Percentiles rank a stretch among this genome's conserved stretches.
These are phyloP conservation scores for Ophiostoma populinum DNA, from an alignment of 2,329 filamentous ascomycete species.

Conservation along the genomic window DNA sequence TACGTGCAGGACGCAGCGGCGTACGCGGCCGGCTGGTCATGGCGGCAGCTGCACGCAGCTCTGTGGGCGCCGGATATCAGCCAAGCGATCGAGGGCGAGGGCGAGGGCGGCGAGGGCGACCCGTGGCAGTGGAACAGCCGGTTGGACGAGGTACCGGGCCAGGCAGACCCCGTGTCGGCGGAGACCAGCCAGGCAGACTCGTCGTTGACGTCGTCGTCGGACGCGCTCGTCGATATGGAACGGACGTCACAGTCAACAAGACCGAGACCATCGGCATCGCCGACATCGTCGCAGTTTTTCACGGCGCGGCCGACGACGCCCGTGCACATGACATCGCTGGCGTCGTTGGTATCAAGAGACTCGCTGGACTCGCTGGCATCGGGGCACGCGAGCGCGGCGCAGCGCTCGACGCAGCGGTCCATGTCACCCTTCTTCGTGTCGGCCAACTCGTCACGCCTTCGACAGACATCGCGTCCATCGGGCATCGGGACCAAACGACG, in stretches of 20 bases:
- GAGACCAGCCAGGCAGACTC: too few relatives aligned
- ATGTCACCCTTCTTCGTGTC: slow-evolving; percentile 9
- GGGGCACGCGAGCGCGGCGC: neutral
- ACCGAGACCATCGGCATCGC: slow-evolving; percentile 5
- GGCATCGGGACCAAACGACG: slow-evolving; percentile 16
- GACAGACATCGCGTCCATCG: slow-evolving; percentile 10
- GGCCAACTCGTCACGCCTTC: neutral
- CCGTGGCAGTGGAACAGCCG: slow-evolving; percentile 50
- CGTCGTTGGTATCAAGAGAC: too few relatives aligned
- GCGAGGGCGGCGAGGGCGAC: too few relatives aligned
- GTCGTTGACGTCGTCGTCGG: too few relatives aligned
- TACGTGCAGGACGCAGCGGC: slow-evolving; percentile 48
- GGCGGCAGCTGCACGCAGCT: slow-evolving; percentile 47
- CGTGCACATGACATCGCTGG: slow-evolving; percentile 11
- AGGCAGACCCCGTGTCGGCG: slow-evolving; percentile 16
- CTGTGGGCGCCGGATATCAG: neutral
- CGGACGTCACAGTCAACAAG: too few relatives aligned
- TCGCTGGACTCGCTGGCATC: neutral
- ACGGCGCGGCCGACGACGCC: slow-evolving; percentile 21
- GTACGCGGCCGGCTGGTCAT: slow-evolving; percentile 45
- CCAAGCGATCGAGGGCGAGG: neutral
- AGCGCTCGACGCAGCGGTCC: slow-evolving; percentile 8
- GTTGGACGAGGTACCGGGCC: slow-evolving; percentile 38
- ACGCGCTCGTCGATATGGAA: neutral
- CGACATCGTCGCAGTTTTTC: slow-evolving; percentile 15